Conservation (phyloP, 1,139 yeast genomes). For the Hyphopichia wangnamkhiaoensis region DNA sequence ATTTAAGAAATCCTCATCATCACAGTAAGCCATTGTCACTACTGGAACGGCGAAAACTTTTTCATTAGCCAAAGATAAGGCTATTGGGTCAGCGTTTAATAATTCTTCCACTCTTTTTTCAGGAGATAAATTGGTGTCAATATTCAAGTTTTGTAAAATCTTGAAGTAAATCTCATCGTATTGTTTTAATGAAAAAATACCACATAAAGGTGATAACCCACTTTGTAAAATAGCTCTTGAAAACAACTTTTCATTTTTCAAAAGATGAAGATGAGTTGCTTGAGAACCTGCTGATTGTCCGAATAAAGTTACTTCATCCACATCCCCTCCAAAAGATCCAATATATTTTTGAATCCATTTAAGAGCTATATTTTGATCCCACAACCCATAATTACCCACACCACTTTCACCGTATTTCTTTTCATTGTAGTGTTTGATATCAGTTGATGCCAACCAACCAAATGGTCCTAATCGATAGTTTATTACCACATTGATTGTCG, state of each 20-base stretch:
- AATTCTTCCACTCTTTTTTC: slow-evolving; percentile 11
- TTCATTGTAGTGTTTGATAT: background rate
- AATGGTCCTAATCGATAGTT: slow-evolving; percentile 10
- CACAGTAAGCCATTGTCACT: slow-evolving; percentile 15
- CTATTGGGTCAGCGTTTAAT: slow-evolving; percentile 9
- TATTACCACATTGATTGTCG: slow-evolving; percentile 9
- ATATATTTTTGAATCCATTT: slow-evolving; percentile 9
- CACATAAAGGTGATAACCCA: slow-evolving; percentile 14
- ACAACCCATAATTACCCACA: slow-evolving; percentile 10
- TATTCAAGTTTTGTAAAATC: slow-evolving; percentile 10
- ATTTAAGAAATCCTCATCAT: slow-evolving; percentile 8
- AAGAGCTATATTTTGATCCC: slow-evolving; percentile 8
- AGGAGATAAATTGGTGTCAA: slow-evolving; percentile 8
- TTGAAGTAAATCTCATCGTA: slow-evolving; percentile 13
- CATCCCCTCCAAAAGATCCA: slow-evolving; percentile 9
- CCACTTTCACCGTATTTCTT: slow-evolving; percentile 9
- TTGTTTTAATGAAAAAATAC: slow-evolving; percentile 12
- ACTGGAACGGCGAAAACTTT: slow-evolving; percentile 9
- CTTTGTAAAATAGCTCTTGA: slow-evolving; percentile 15
- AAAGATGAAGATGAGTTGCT: slow-evolving; percentile 10
- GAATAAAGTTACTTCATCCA: slow-evolving; percentile 7
- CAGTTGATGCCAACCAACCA: slow-evolving; percentile 10
- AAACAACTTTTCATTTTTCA: slow-evolving; percentile 10
- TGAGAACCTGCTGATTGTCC: slow-evolving; percentile 12
- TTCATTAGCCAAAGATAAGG: slow-evolving; percentile 9